Percentiles rank a stretch among this genome's conserved stretches.
Conservation (phyloP, 495 filamentous ascomycete genomes). For the Parathielavia appendiculata region DNA sequence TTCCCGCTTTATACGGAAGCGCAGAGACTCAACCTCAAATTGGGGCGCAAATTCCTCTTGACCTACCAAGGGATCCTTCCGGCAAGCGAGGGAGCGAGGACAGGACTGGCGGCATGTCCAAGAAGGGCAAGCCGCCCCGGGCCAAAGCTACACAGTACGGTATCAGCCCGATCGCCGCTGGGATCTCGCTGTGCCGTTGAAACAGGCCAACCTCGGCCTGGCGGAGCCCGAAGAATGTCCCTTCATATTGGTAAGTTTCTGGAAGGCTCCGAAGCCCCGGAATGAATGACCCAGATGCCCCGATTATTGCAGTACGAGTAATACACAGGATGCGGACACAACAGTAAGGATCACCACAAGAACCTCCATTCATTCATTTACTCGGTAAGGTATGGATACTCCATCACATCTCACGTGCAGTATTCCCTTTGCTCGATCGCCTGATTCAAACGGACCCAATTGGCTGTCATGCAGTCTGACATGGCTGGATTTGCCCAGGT, state of each 20-base stretch:
- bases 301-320: too few relatives aligned
- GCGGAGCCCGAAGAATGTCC: conserved; percentile 15
- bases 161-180: conserved; percentile 17
- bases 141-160: background rate
- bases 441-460: background rate
- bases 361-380: too few relatives aligned
- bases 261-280: too few relatives aligned
- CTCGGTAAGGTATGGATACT: too few relatives aligned
- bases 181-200: conserved; percentile 9
- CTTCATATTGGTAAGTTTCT: too few relatives aligned
- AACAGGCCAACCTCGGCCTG: conserved; percentile 20
- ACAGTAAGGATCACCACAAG: too few relatives aligned
- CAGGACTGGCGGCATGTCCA: conserved; percentile 25
- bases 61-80: background rate
- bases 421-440: background rate
- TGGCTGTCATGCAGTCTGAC: conserved; percentile 8
- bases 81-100: conserved; percentile 2
- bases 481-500: conserved; percentile 4
- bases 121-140: conserved; percentile 24
- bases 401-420: too few relatives aligned
- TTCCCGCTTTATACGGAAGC: background rate
- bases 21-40: too few relatives aligned
- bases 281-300: too few relatives aligned
- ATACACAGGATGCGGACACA: background rate
- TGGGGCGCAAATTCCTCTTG: background rate